Percentiles rank a stretch among this genome's conserved stretches.
Evolutionary conservation across 768 basidiomycete species (phyloP).

Genomic region (Lactifluus hygrophoroides): DNA sequence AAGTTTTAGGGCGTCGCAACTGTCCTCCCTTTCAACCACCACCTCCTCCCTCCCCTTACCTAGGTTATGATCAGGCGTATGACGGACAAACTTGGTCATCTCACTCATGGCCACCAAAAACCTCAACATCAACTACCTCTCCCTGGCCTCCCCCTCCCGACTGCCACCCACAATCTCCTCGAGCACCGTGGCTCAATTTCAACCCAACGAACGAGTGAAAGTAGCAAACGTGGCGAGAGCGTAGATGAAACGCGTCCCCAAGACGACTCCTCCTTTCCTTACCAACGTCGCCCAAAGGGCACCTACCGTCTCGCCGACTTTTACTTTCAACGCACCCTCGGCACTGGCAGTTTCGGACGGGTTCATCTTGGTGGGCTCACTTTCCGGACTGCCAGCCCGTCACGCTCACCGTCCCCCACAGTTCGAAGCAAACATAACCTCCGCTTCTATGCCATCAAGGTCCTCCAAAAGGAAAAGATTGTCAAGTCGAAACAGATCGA

Average conservation of each 20-base stretch:
- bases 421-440: conserved; percentile 89
- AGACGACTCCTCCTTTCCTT: conserved; percentile 22
- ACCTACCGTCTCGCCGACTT: conserved; percentile 70
- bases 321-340: conserved; percentile 72
- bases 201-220: conserved; percentile 51
- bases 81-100: conserved; percentile 28
- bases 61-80: conserved; percentile 28
- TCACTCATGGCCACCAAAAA: conserved; percentile 21
- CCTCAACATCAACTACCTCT: conserved; percentile 19
- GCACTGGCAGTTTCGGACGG: conserved; percentile 96
- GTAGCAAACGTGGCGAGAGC: conserved; percentile 37
- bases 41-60: not conserved
- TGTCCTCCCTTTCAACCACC: not conserved
- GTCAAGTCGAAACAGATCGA: conserved; percentile 91
- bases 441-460: conserved; percentile 96
- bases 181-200: conserved; percentile 63
- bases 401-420: conserved; percentile 25
- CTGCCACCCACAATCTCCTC: conserved; percentile 11
- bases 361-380: conserved; percentile 67
- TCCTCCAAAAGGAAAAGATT: conserved; percentile 87
- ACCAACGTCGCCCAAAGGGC: conserved; percentile 46
- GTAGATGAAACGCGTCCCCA: conserved; percentile 21
- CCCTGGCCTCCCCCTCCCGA: conserved; percentile 12
- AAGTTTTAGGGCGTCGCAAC: not conserved
- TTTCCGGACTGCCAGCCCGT: not conserved